Evolutionary conservation across 2,329 filamentous ascomycete species (phyloP), one percentile per base, ranked within the genome.

Genomic region (Escovopsis sp.): DNA sequence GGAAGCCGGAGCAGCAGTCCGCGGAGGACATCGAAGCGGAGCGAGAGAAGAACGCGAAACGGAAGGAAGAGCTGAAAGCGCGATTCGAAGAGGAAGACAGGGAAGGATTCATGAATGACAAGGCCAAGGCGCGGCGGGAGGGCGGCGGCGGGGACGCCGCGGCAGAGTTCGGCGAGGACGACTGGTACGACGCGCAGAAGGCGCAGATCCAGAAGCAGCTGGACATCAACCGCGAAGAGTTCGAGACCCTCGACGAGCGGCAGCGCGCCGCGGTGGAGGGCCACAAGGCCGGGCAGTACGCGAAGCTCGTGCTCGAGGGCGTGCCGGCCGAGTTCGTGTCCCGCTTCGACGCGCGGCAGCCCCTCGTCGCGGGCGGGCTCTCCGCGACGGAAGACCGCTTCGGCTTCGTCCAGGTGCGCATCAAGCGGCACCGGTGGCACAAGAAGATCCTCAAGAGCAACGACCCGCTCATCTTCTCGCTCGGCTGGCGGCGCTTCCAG

Each of bases 391-490:
- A 98, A 57, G 87, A 96, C 56, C 77, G 92, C 34, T 94, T 94
- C 54, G 92, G 90, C 8, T 96, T 82, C 52, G 79, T 96, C 8
- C 90, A 98, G 57, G 79, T 94, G 39, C 77, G 92, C 34, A 93
- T 98, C 65, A 98, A 98, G 70, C 74, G 86, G 36, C 90, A 98
- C 57, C 72, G 90, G 45, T 98, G 92, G 92, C 90, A 98, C 64
- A 94, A 94, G 72, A 93, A 90, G 66, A 96, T 96, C 47, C 68
- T 98, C 45, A 98, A 98, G 66, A 96, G 86, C 25, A 94, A 93
- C 53, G 90, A 98, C 52, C 92, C 90, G 13, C 70, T 98, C 35
- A 94, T 98, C 53, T 90, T 98, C 65, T 94, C 87, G 2, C 69
- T 98, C 30, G 90, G 90, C 29, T 98, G 90, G 90, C 72, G 90